Conservation (phyloP, 108 stramenopile species). For the Pseudonitzschia pungens region DNA sequence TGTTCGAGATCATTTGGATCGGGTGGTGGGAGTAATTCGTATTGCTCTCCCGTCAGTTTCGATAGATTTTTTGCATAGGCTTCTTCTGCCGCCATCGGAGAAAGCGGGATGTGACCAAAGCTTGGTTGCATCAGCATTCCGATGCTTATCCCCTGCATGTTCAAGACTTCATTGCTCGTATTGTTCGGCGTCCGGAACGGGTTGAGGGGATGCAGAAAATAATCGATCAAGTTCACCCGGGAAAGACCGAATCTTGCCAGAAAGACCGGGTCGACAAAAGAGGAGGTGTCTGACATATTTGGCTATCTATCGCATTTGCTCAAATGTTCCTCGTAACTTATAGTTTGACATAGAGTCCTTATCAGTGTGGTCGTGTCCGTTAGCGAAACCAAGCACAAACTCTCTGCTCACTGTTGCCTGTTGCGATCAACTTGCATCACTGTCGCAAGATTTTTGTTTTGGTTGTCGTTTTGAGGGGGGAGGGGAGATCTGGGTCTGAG, state of each 20-base stretch:
- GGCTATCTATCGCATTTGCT: too few species aligned
- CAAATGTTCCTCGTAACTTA: too few species aligned
- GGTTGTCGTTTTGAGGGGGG: too few species aligned
- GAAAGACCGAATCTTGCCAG: conserved; percentile 78
- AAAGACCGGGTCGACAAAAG: conserved; percentile 89
- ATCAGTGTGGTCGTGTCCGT: too few species aligned
- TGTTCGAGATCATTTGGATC: conserved; percentile 35
- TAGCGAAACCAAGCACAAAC: too few species aligned
- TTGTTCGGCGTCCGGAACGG: conserved; percentile 80
- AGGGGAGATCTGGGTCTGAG: too few species aligned
- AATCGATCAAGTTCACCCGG: conserved; percentile 69
- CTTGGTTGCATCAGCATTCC: conserved; percentile 76
- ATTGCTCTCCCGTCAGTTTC: conserved; percentile 76
- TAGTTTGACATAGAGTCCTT: too few species aligned
- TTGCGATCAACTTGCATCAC: too few species aligned
- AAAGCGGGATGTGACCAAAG: conserved; percentile 47
- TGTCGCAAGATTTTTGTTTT: too few species aligned
- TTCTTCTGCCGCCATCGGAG: conserved; percentile 74
- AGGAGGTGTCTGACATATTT: conserved; percentile 78
- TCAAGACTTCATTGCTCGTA: conserved; percentile 79
- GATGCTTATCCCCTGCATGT: conserved; percentile 78
- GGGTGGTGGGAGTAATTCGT: conserved; percentile 71
- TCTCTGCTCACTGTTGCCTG: too few species aligned
- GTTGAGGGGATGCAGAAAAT: conserved; percentile 87
- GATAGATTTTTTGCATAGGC: conserved; percentile 61